phyloP scores from a whole-genome alignment of 1,284 basidiomycete genomes.

The Trametes sp. region DNA sequence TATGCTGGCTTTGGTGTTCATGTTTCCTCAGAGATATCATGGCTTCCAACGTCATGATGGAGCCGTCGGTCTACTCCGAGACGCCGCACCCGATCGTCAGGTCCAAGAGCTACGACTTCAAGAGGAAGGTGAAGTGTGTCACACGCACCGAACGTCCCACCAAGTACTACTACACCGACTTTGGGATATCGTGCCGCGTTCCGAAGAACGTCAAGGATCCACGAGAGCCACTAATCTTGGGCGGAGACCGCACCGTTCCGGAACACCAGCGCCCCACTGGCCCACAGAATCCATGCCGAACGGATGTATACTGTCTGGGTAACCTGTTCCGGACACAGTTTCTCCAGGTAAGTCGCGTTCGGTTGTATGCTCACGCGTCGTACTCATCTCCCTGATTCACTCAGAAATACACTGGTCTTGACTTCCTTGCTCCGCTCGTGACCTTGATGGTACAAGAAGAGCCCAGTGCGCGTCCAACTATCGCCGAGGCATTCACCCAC shows the following conservation, averaged over 20 bases:
- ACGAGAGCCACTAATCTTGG: conserved; percentile 24
- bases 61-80: conserved; percentile 39
- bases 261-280: conserved; percentile 24
- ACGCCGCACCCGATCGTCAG: conserved; percentile 35
- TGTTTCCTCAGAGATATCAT: conserved; percentile 46
- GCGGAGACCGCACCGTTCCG: conserved; percentile 32
- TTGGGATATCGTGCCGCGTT: conserved; percentile 42
- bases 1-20: neutral
- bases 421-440: conserved; percentile 31
- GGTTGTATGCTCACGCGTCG: neutral
- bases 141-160: conserved; percentile 38
- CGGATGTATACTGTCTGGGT: conserved; percentile 42
- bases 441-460: conserved; percentile 32
- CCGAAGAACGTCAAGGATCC: conserved; percentile 19
- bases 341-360: conserved; percentile 22
- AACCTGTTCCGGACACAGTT: conserved; percentile 42
- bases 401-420: conserved; percentile 7
- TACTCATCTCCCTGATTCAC: neutral
- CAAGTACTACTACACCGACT: conserved; percentile 45
- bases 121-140: conserved; percentile 33
- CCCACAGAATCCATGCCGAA: conserved; percentile 37
- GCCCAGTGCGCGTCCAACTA: conserved; percentile 26
- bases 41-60: conserved; percentile 47
- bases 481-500: conserved; percentile 17
- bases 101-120: conserved; percentile 27